phyloP scores from a whole-genome alignment of 129 eudicot species.

The Centaurea solstitialis region DNA sequence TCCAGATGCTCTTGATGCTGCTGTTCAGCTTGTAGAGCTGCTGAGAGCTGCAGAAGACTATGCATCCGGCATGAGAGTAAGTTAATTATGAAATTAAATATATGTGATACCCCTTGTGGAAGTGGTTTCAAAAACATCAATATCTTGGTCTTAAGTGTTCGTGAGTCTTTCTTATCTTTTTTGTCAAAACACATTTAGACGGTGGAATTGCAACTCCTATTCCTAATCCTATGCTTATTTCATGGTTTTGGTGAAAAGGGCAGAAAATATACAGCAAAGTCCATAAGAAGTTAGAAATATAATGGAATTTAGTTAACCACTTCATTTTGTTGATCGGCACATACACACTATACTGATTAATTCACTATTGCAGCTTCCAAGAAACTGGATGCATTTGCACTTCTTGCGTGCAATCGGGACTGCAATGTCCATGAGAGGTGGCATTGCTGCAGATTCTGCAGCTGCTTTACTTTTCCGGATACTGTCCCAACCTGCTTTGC shows the following conservation, averaged over 20 bases:
- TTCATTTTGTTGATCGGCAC: constrained; percentile 7
- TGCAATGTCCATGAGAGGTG: constrained; percentile 97
- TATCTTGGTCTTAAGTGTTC: neutral
- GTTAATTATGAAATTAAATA: constrained; percentile 11
- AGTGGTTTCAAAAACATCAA: constrained; percentile 8
- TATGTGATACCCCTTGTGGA: neutral
- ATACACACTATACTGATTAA: constrained; percentile 16
- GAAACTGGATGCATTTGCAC: constrained; percentile 99
- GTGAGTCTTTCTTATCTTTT: too few relatives aligned
- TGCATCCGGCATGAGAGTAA: constrained; percentile 94
- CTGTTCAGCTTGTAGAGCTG: constrained; percentile 96
- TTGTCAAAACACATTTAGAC: too few relatives aligned
- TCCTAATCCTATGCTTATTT: too few relatives aligned
- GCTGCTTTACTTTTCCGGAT: constrained; percentile 96
- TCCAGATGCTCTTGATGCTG: constrained; percentile 99
- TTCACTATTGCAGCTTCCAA: constrained; percentile 69
- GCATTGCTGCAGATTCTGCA: constrained; percentile 98
- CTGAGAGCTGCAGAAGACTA: constrained; percentile 99
- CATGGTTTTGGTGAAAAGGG: too few relatives aligned
- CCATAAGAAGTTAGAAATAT: too few relatives aligned
- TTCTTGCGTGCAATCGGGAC: constrained; percentile 95
- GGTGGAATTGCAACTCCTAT: too few relatives aligned
- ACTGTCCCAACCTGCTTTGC: constrained; percentile 95
- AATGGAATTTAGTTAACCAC: neutral
- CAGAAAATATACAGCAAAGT: too few relatives aligned